Evolutionary conservation across 352 stramenopile species (phyloP).

Genomic region (Globisporangium yorkense): DNA sequence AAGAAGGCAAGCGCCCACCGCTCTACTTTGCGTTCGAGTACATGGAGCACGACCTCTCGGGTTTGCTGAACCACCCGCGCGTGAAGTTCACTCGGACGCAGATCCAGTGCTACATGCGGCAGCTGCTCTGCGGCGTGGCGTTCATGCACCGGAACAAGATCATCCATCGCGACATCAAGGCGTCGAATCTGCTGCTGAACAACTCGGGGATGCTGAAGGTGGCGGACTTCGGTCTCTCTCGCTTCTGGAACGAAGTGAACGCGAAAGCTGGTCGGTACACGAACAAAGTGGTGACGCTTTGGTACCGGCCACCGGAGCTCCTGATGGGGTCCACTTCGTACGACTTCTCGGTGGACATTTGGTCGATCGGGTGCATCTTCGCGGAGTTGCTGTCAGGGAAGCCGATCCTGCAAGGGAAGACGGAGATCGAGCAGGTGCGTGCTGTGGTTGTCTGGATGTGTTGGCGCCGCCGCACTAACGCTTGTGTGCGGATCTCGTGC

Average conservation of each 20-base stretch:
- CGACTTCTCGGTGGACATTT: conserved; percentile 92
- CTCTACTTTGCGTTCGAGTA: conserved; percentile 87
- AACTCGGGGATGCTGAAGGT: conserved; percentile 84
- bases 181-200: conserved; percentile 80
- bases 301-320: conserved; percentile 93
- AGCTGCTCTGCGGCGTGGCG: conserved; percentile 70
- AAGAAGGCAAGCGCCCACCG: conserved; percentile 79
- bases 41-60: conserved; percentile 82
- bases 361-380: conserved; percentile 91
- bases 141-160: conserved; percentile 90
- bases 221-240: conserved; percentile 74
- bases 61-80: conserved; percentile 73
- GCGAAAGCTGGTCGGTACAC: conserved; percentile 83
- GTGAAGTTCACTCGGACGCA: conserved; percentile 83
- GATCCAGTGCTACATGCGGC: conserved; percentile 87
- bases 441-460: too few relatives aligned
- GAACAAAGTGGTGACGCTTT: conserved; percentile 95
- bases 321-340: conserved; percentile 91
- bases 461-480: too few relatives aligned
- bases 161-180: conserved; percentile 84
- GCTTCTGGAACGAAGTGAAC: conserved; percentile 84
- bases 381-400: conserved; percentile 72
- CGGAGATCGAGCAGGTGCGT: conserved; percentile 74
- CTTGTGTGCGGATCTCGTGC: neutral
- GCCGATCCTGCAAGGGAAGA: conserved; percentile 78